Conservation (phyloP, 768 basidiomycete genomes). For the Russula compacta region DNA sequence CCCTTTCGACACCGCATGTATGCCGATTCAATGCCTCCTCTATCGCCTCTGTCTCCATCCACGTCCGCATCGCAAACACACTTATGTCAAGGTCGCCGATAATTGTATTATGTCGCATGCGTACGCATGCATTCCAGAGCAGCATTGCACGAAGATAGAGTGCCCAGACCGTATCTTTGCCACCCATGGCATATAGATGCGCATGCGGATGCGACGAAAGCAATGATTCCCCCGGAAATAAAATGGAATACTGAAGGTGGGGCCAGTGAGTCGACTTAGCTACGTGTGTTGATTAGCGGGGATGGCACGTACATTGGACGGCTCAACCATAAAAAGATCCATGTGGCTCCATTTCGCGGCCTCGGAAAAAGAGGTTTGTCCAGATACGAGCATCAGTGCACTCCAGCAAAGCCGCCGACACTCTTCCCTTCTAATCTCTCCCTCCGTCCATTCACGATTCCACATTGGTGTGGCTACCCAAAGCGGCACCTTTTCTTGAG, state of each 20-base stretch:
- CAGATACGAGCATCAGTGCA: constrained; percentile 51
- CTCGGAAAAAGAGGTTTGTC: constrained; percentile 51
- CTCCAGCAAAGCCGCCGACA: constrained; percentile 71
- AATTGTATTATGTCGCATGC: constrained; percentile 39
- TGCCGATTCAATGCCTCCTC: constrained; percentile 56
- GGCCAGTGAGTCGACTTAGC: neutral
- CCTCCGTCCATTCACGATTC: constrained; percentile 47
- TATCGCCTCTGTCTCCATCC: constrained; percentile 60
- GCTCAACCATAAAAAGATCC: constrained; percentile 51
- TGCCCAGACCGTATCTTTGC: constrained; percentile 68
- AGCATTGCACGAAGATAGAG: constrained; percentile 59
- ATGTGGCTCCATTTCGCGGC: constrained; percentile 30
- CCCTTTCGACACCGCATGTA: constrained; percentile 56
- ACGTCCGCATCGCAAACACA: constrained; percentile 56
- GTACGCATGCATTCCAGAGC: constrained; percentile 65
- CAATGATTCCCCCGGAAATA: constrained; percentile 68
- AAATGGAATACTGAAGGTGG: constrained; percentile 46
- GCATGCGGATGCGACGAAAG: constrained; percentile 26
- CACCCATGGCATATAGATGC: constrained; percentile 27
- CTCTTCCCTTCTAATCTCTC: constrained; percentile 61
- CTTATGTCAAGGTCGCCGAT: constrained; percentile 44
- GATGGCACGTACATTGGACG: constrained; percentile 49
- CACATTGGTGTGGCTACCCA: constrained; percentile 62
- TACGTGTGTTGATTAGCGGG: neutral
- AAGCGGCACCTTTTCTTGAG: constrained; percentile 45